A percentile compares a stretch with the other conserved stretches of the same genome.
phyloP scores from a whole-genome alignment of 2,329 filamentous ascomycete genomes.

The Penicillium vulpinum region DNA sequence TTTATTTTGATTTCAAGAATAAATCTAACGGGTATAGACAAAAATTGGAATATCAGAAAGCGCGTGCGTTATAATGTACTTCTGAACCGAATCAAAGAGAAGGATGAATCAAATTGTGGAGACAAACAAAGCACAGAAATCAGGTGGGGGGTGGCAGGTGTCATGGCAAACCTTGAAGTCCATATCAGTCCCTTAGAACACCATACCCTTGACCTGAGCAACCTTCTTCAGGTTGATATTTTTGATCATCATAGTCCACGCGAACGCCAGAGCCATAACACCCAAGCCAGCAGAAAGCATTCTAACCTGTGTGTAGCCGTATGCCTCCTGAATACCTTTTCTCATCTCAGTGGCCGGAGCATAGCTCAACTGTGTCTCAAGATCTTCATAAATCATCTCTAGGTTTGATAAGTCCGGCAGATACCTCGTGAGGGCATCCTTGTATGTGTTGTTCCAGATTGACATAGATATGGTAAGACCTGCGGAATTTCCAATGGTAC shows the following conservation, averaged over 20 bases:
- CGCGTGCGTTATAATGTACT: not conserved
- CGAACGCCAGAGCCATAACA: conserved; percentile 45
- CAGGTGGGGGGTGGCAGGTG: not conserved
- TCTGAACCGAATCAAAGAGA: not conserved
- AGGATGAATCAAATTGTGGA: not conserved
- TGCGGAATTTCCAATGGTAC: conserved; percentile 56
- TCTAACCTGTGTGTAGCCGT: conserved; percentile 55
- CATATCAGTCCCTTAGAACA: conserved; percentile 44
- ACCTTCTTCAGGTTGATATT: conserved; percentile 54
- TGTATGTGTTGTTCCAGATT: conserved; percentile 62
- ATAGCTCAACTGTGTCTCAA: conserved; percentile 16
- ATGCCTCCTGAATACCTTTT: conserved; percentile 60
- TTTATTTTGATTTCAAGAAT: too few relatives aligned
- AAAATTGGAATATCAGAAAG: not conserved
- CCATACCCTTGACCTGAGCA: conserved; percentile 53
- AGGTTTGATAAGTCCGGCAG: conserved; percentile 40
- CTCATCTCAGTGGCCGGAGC: conserved; percentile 51
- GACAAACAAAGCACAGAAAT: not conserved
- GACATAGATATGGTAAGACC: conserved; percentile 58
- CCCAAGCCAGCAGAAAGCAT: conserved; percentile 55
- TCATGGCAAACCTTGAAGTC: not conserved
- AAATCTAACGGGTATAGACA: not conserved
- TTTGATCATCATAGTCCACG: conserved; percentile 50
- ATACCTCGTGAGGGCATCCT: conserved; percentile 45
- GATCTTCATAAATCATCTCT: conserved; percentile 19